Conservation (phyloP, 2,329 filamentous ascomycete species). For the Periconia sp. region DNA sequence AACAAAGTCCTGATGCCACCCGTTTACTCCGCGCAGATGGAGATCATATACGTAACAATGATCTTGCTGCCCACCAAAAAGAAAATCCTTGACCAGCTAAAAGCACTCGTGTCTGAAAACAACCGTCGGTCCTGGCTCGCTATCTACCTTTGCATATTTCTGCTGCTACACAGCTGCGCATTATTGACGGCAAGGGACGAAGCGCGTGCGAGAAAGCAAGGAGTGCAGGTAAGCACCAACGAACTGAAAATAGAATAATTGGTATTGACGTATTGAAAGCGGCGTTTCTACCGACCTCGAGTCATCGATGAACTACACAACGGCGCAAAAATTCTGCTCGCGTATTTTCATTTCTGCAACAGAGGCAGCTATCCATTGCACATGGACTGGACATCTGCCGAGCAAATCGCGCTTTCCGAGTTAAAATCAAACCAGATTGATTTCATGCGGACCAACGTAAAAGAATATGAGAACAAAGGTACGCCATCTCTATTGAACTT, state of each 20-base stretch:
- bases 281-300: neutral
- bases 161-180: slow-evolving; percentile 5
- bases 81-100: slow-evolving; percentile 1
- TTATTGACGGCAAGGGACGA: slow-evolving; percentile 2
- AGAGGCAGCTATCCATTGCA: slow-evolving; percentile 3
- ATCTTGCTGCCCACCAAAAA: slow-evolving; percentile 3
- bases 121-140: slow-evolving; percentile 4
- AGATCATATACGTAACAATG: slow-evolving; percentile 2
- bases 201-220: neutral
- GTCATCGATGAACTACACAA: slow-evolving; percentile 5
- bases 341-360: slow-evolving; percentile 6
- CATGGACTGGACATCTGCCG: slow-evolving; percentile 5
- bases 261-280: neutral
- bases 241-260: neutral
- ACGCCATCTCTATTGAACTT: neutral
- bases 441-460: neutral
- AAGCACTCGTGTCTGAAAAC: slow-evolving; percentile 1
- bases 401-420: slow-evolving; percentile 1
- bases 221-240: neutral
- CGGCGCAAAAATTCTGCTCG: slow-evolving; percentile 5
- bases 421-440: slow-evolving; percentile 1
- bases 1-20: slow-evolving; percentile 2
- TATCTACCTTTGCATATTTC: slow-evolving; percentile 3
- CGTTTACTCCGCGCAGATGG: slow-evolving; percentile 6
- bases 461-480: slow-evolving; percentile 2